These are phyloP conservation scores for Coprinopsis marcescibilis DNA, from an alignment of 768 basidiomycete genomes.

Conservation along the genomic window DNA sequence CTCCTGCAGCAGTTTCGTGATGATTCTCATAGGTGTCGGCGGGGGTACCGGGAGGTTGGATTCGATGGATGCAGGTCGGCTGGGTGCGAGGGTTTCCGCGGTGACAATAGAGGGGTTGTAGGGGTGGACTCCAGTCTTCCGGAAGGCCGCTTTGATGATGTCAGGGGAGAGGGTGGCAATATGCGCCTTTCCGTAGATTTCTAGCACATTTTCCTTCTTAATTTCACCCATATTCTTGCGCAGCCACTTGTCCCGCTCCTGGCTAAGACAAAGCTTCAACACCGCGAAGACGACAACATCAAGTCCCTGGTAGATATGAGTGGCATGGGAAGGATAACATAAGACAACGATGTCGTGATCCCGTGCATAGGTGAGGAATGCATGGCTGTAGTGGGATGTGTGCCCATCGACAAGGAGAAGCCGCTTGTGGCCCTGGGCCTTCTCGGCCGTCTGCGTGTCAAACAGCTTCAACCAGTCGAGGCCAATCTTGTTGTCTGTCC, in stretches of 20 bases:
- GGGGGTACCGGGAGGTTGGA: constrained; percentile 18
- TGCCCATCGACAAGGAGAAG: constrained; percentile 44
- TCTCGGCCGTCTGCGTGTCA: constrained; percentile 30
- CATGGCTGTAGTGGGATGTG: constrained; percentile 33
- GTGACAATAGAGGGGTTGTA: constrained; percentile 25
- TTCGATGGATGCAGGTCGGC: constrained; percentile 18
- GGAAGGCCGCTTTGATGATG: constrained; percentile 26
- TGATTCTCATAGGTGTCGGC: constrained; percentile 16
- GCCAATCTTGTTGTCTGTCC: constrained; percentile 32
- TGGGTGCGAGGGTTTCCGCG: constrained; percentile 25
- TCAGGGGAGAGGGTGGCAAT: constrained; percentile 17
- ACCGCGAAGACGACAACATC: constrained; percentile 32
- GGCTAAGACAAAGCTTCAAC: constrained; percentile 22
- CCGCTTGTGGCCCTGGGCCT: constrained; percentile 22
- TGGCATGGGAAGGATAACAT: constrained; percentile 40
- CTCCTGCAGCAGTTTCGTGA: constrained; percentile 8
- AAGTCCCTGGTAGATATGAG: constrained; percentile 40
- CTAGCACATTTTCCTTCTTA: constrained; percentile 16
- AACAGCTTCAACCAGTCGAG: constrained; percentile 35
- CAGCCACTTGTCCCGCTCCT: constrained; percentile 17
- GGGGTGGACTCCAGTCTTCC: constrained; percentile 28
- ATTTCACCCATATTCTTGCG: constrained; percentile 5
- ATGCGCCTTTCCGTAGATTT: constrained; percentile 26
- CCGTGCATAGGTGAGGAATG: constrained; percentile 33
- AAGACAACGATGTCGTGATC: constrained; percentile 33